Base-by-base conservation (phyloP, 2,329 filamentous ascomycete genomes). In the Neopestalotiopsis clavispora region DNA sequence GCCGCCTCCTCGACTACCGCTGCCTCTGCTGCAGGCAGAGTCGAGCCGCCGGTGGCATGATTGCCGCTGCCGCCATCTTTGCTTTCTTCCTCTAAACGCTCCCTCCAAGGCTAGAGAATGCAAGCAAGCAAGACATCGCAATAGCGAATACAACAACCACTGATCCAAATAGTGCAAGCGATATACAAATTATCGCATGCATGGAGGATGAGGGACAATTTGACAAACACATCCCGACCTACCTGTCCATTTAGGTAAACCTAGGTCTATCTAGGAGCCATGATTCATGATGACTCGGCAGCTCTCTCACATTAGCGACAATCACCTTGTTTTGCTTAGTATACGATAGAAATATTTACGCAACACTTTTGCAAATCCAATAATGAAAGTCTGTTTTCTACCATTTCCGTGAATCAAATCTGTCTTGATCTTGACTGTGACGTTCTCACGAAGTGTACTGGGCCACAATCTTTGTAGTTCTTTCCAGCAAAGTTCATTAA, bases 51-150 rank as follows among this genome's bases (percentile, higher is more conserved):
- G 58, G 69, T 38, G 63, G 66, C 45, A 14, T 68, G 56, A 49
- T 70, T 58, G 60, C 66, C 34, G 65, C 61, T 28, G 52, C 62
- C 42, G 64, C 65, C 45, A 67, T 42, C 17, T 45, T 58, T 30
- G 66, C 66, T 13, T 63, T 68, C 45, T 66, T 70, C 61, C 56
- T 68, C 28, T 70, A 60, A 65, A 38, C 40, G 20, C 59, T 34
- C 13, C 20, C 59, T 34, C 28, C 13, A 28, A 14, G 4, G 5
- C 2, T 13, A 12, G 17, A 20, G 45, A 52, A 20, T 7, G n/a
- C n/a, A n/a, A 28, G 5, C 45, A 52, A 52, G 6, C 5, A 4
- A 52, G n/a, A 17, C 23, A 7, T 7, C 45, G 20, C 45, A 52
- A 20, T 7, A 10, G 34, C 34, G 10, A 10, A 38, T 28, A 28